Evolutionary conservation across 768 basidiomycete genomes (phyloP).

Genomic region (Hericium erinaceus): DNA sequence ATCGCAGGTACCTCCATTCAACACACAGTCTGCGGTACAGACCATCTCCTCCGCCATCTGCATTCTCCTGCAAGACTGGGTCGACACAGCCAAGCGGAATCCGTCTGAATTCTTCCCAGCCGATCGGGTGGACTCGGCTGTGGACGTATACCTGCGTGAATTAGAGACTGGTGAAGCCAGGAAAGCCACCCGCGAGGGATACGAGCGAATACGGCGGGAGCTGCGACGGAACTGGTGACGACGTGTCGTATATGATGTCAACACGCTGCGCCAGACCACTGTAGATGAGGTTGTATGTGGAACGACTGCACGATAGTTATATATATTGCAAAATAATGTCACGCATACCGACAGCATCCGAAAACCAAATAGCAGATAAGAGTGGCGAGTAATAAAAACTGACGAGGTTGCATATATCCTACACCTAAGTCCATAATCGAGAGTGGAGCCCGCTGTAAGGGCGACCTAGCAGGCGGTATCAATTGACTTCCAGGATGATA

Average conservation of each 20-base stretch:
- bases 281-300: background rate
- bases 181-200: conserved; percentile 40
- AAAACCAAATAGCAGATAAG: too few relatives aligned
- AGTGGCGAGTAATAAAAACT: too few relatives aligned
- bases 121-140: conserved; percentile 60
- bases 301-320: background rate
- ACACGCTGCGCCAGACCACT: background rate
- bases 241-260: background rate
- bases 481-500: conserved; percentile 69
- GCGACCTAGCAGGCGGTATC: too few relatives aligned
- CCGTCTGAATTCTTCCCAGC: conserved; percentile 76
- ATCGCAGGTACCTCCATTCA: conserved; percentile 70
- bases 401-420: too few relatives aligned
- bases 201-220: conserved; percentile 65
- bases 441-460: too few relatives aligned
- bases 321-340: background rate
- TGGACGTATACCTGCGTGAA: conserved; percentile 69
- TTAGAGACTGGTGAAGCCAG: conserved; percentile 52
- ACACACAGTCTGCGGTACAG: conserved; percentile 70
- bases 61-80: conserved; percentile 70
- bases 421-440: too few relatives aligned
- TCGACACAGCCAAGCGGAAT: conserved; percentile 66
- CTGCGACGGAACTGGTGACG: conserved; percentile 62
- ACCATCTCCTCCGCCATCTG: conserved; percentile 77
- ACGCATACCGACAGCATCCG: background rate